A percentile compares a stretch with the other conserved stretches of the same genome.
Evolutionary conservation across 805 yeast species (phyloP).

Genomic region (Spathaspora passalidarum): DNA sequence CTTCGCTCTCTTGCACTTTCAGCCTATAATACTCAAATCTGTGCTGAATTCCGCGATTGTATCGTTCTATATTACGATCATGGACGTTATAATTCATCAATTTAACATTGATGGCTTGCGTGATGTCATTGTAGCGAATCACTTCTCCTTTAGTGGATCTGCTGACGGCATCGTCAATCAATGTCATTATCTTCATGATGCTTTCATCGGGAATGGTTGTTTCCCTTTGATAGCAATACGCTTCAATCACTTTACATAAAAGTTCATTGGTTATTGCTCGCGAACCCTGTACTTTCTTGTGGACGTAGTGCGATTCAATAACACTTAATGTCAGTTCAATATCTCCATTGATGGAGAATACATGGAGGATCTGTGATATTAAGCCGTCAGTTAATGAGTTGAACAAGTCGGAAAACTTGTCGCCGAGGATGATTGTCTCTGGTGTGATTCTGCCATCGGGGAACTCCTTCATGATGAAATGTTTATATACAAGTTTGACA

Average conservation of each 20-base stretch:
- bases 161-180: constrained; percentile 24
- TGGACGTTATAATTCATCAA: constrained; percentile 22
- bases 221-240: constrained; percentile 29
- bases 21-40: neutral
- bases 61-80: constrained; percentile 15
- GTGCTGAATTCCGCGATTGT: neutral
- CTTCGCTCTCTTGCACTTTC: neutral
- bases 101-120: constrained; percentile 26
- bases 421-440: constrained; percentile 23
- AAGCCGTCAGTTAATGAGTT: constrained; percentile 20
- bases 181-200: constrained; percentile 28
- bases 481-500: constrained; percentile 25
- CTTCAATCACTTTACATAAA: constrained; percentile 28
- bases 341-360: constrained; percentile 36
- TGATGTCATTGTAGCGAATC: constrained; percentile 18
- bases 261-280: constrained; percentile 31
- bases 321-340: constrained; percentile 29
- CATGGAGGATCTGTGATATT: constrained; percentile 25
- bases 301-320: constrained; percentile 36
- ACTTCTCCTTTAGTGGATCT: neutral
- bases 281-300: constrained; percentile 28
- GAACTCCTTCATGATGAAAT: constrained; percentile 27
- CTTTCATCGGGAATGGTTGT: constrained; percentile 19
- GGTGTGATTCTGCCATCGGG: constrained; percentile 16
- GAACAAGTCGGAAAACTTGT: constrained; percentile 9